Evolutionary conservation across 2,329 filamentous ascomycete species (phyloP).

Genomic region (Stachybotrys echinatus): DNA sequence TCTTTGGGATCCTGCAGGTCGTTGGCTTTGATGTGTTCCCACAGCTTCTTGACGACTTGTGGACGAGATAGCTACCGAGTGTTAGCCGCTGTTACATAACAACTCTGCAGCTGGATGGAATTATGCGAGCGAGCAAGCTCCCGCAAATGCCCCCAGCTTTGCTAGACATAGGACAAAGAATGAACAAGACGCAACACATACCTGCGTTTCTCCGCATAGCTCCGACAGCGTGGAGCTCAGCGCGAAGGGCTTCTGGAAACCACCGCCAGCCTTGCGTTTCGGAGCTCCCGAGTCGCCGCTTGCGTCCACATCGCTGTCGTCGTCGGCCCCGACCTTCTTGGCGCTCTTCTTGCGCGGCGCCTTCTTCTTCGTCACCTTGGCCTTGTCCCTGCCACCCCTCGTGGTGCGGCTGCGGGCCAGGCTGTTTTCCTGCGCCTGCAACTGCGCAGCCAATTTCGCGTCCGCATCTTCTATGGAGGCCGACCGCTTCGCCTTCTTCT

Average conservation of each 20-base stretch:
- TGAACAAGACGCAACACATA: constrained; percentile 28
- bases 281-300: constrained; percentile 52
- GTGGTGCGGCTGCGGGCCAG: constrained; percentile 64
- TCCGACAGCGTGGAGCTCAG: constrained; percentile 66
- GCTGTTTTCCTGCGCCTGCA: constrained; percentile 90
- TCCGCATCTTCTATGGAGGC: constrained; percentile 66
- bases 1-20: constrained; percentile 87
- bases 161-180: too few relatives aligned
- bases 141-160: too few relatives aligned
- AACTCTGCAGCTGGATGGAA: too few relatives aligned
- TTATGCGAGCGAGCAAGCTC: too few relatives aligned
- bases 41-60: constrained; percentile 93
- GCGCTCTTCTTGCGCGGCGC: constrained; percentile 63
- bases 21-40: constrained; percentile 88
- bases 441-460: constrained; percentile 76
- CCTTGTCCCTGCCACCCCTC: constrained; percentile 63
- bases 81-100: too few relatives aligned
- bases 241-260: constrained; percentile 84
- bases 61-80: constrained; percentile 74
- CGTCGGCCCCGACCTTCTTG: constrained; percentile 69
- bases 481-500: constrained; percentile 65
- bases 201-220: constrained; percentile 64
- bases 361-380: constrained; percentile 59
- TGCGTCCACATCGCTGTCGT: constrained; percentile 71
- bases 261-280: constrained; percentile 81